Conservation (phyloP, 352 stramenopile species). For the Elongisporangium anandrum region DNA sequence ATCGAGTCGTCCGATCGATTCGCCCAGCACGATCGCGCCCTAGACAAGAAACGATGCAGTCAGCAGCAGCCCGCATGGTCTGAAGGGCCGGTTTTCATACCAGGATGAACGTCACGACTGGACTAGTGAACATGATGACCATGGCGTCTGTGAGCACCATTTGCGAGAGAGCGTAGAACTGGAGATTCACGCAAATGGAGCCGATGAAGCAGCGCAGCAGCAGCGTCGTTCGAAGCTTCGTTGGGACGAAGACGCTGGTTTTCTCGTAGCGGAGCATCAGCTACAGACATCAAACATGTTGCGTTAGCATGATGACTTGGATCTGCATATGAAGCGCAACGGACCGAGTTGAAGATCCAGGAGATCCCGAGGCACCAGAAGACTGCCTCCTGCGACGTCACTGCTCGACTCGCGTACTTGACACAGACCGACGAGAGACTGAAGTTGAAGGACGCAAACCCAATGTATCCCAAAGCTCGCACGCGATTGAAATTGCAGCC, state of each 20-base stretch:
- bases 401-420: conserved; percentile 46
- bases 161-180: conserved; percentile 60
- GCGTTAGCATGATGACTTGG: neutral
- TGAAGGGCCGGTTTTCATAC: conserved; percentile 8
- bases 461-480: conserved; percentile 38
- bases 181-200: conserved; percentile 40
- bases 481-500: conserved; percentile 15
- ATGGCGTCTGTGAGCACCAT: conserved; percentile 72
- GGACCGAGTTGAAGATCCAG: conserved; percentile 45
- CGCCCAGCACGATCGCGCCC: conserved; percentile 38
- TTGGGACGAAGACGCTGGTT: conserved; percentile 27
- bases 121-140: conserved; percentile 63
- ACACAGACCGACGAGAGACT: conserved; percentile 62
- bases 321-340: conserved; percentile 2
- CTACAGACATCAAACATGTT: conserved; percentile 13
- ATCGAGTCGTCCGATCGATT: conserved; percentile 41
- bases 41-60: conserved; percentile 7
- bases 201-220: conserved; percentile 50
- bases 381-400: conserved; percentile 55
- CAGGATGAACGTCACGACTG: conserved; percentile 58
- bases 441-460: conserved; percentile 50
- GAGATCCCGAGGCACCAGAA: conserved; percentile 59
- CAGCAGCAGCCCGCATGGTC: neutral
- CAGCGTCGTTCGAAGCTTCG: conserved; percentile 29
- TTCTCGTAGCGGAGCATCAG: conserved; percentile 27